Evolutionary conservation across 108 stramenopile species (phyloP).

Genomic region (Aurantiochytrium sp.): DNA sequence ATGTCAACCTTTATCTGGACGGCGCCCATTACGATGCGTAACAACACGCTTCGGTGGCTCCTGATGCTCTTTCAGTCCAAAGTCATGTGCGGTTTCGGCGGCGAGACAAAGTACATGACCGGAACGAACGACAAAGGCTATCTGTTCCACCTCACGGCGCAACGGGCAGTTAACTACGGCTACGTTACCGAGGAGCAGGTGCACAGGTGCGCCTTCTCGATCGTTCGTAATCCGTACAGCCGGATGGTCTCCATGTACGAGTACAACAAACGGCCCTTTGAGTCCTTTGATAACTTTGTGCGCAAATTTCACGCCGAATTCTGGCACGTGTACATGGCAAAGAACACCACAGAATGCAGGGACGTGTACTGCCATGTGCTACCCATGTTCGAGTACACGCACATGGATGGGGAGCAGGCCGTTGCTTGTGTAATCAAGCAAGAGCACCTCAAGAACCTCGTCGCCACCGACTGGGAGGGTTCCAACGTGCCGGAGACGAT

Average conservation of each 20-base stretch:
- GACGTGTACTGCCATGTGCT: constrained; percentile 57
- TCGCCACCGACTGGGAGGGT: constrained; percentile 14
- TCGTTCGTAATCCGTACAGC: constrained; percentile 58
- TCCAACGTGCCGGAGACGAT: not conserved
- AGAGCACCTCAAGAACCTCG: constrained; percentile 41
- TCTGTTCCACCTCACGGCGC: constrained; percentile 57
- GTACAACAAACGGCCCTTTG: constrained; percentile 48
- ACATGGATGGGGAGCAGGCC: constrained; percentile 43
- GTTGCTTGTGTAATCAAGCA: constrained; percentile 54
- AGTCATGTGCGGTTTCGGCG: constrained; percentile 40
- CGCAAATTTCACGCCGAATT: constrained; percentile 26
- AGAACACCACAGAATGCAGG: constrained; percentile 35
- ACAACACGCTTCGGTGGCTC: constrained; percentile 37
- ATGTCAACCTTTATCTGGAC: constrained; percentile 38
- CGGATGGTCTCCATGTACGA: constrained; percentile 59
- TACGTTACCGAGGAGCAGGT: constrained; percentile 51
- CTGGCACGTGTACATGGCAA: not conserved
- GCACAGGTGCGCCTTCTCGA: constrained; percentile 47
- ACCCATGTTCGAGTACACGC: constrained; percentile 58
- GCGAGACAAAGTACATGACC: constrained; percentile 45
- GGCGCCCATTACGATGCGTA: constrained; percentile 52
- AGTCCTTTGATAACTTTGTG: constrained; percentile 47
- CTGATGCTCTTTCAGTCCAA: constrained; percentile 50
- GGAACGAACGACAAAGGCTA: constrained; percentile 57
- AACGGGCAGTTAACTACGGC: constrained; percentile 44